Percentiles rank a stretch among this genome's conserved stretches.
phyloP scores from a whole-genome alignment of 2,329 filamentous ascomycete species.

The Xylaria sp. region DNA sequence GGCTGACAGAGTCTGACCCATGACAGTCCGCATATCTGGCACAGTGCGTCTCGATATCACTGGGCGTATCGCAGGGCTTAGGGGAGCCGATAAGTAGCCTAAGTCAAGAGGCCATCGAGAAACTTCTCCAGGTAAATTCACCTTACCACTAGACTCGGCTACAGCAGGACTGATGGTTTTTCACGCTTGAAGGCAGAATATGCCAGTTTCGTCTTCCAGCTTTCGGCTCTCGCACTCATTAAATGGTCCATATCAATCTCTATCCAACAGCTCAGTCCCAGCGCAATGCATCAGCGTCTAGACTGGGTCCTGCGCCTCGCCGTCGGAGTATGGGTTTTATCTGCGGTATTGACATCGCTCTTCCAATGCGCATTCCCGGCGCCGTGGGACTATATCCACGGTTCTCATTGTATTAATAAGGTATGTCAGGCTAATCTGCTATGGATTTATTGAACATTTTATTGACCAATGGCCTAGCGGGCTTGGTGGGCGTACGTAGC shows the following conservation, averaged over 20 bases:
- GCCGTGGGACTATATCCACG: constrained; percentile 43
- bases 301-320: constrained; percentile 33
- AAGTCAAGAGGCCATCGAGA: constrained; percentile 28
- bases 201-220: constrained; percentile 39
- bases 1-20: constrained; percentile 5
- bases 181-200: constrained; percentile 40
- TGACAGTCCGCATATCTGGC: constrained; percentile 38
- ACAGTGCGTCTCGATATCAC: constrained; percentile 41
- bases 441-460: neutral
- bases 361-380: constrained; percentile 42
- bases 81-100: constrained; percentile 34
- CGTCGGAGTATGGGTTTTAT: constrained; percentile 37
- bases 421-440: constrained; percentile 16
- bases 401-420: constrained; percentile 37
- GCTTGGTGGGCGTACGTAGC: constrained; percentile 37
- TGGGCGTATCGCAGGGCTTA: constrained; percentile 40
- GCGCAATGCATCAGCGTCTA: constrained; percentile 30
- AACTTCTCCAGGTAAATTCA: constrained; percentile 33
- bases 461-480: constrained; percentile 22
- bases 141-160: neutral
- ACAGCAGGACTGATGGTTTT: constrained; percentile 5
- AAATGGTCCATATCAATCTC: constrained; percentile 42
- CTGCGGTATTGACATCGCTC: constrained; percentile 33
- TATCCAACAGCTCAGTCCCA: constrained; percentile 40
- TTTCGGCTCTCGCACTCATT: constrained; percentile 39